These are phyloP conservation scores for Fusarium annulatum DNA, from an alignment of 2,329 filamentous ascomycete genomes.

Conservation along the genomic window DNA sequence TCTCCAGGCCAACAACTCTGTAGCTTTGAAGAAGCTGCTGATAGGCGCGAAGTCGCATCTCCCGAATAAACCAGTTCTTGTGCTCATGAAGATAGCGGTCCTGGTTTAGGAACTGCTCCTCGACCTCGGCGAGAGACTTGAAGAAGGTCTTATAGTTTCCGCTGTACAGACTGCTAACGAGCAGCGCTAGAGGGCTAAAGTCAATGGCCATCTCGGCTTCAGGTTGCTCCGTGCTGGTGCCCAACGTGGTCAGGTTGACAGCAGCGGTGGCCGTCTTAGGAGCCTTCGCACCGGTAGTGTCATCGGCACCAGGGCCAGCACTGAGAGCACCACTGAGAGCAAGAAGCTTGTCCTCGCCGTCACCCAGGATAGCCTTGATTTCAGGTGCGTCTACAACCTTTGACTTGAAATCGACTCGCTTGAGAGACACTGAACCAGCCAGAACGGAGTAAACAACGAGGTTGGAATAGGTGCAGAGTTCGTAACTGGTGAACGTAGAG, in stretches of 20 bases:
- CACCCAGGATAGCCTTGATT: slow-evolving; percentile 95
- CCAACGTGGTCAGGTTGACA: slow-evolving; percentile 89
- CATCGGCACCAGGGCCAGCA: slow-evolving; percentile 83
- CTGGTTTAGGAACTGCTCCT: slow-evolving; percentile 92
- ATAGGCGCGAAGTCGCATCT: slow-evolving; percentile 97
- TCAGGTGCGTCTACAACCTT: slow-evolving; percentile 99
- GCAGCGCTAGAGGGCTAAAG: slow-evolving; percentile 86
- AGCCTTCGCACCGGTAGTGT: slow-evolving; percentile 73
- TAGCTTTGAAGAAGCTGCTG: slow-evolving; percentile 98
- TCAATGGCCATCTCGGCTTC: slow-evolving; percentile 86
- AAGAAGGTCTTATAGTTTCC: slow-evolving; percentile 97
- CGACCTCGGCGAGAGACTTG: slow-evolving; percentile 85
- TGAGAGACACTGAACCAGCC: slow-evolving; percentile 91
- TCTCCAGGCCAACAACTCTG: slow-evolving; percentile 93
- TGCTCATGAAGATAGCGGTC: slow-evolving; percentile 97
- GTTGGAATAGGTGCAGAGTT: slow-evolving; percentile 95
- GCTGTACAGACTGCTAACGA: slow-evolving; percentile 92
- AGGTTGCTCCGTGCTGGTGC: slow-evolving; percentile 75
- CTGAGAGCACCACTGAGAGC: slow-evolving; percentile 84
- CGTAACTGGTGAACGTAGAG: slow-evolving; percentile 98
- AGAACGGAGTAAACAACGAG: slow-evolving; percentile 96
- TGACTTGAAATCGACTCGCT: slow-evolving; percentile 98
- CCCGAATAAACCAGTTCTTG: slow-evolving; percentile 95
- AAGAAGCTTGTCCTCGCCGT: slow-evolving; percentile 86
- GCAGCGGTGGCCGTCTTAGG: slow-evolving; percentile 68